These are phyloP conservation scores for Entomortierella chlamydospora DNA, from an alignment of 192 early-diverging fungal species.

Conservation along the genomic window DNA sequence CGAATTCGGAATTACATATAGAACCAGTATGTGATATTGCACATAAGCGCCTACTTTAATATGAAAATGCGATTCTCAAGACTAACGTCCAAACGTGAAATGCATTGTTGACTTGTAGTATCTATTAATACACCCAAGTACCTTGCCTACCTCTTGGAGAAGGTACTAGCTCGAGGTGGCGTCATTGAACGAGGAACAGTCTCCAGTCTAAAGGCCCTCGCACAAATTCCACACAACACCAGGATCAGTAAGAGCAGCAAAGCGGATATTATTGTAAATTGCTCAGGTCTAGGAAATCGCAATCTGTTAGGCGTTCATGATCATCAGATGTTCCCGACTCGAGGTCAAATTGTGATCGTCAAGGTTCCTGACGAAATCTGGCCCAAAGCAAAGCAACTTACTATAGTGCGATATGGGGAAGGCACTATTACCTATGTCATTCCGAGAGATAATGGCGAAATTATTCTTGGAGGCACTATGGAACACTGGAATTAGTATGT, in stretches of 20 bases:
- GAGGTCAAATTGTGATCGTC: conserved; percentile 87
- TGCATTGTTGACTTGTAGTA: conserved; percentile 42
- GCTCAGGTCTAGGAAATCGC: conserved; percentile 80
- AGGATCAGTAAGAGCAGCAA: not conserved
- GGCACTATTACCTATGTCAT: conserved; percentile 74
- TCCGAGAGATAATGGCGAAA: conserved; percentile 79
- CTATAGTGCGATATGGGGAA: conserved; percentile 62
- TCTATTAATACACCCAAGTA: conserved; percentile 76
- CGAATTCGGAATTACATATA: conserved; percentile 72
- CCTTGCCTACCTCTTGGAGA: conserved; percentile 64
- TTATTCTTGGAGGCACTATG: conserved; percentile 78
- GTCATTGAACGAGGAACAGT: conserved; percentile 52
- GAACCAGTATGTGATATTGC: conserved; percentile 59
- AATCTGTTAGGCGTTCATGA: conserved; percentile 81
- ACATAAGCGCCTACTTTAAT: too few relatives aligned
- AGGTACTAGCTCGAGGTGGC: conserved; percentile 66
- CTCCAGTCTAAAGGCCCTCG: conserved; percentile 62
- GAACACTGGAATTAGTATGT: conserved; percentile 45
- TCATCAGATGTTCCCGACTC: conserved; percentile 73
- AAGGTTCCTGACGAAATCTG: conserved; percentile 74
- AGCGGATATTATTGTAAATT: conserved; percentile 79
- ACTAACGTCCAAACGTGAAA: too few relatives aligned
- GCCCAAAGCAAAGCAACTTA: conserved; percentile 59
- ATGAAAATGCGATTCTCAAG: too few relatives aligned
- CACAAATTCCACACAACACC: conserved; percentile 36